Evolutionary conservation across 1,139 yeast species (phyloP), one percentile per base, ranked within the genome.

Genomic region (Hyphopichia khmerensis): DNA sequence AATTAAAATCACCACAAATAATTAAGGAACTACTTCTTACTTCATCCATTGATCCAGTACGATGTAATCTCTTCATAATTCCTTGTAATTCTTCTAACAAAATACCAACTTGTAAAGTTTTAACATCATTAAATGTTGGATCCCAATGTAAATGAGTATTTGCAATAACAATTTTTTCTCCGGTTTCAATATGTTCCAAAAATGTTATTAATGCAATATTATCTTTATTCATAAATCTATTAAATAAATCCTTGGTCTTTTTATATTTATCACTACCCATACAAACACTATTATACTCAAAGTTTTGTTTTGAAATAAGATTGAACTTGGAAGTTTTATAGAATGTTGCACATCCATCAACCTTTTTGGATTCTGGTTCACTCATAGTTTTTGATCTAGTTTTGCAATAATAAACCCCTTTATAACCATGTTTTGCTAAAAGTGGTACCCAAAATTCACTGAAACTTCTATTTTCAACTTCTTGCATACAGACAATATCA

Each of bases 91-190:
- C 96, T 59, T 93, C 98, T 59, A 95, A 70, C 50, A 95, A 71
- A 38, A 93, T 84, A 38, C 96, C 97, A 43, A 88, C 93, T 71
- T 95, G 99, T 65, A 95, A 85, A 8, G 97, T 81, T 65, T 95
- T 95, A 46, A 95, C 99, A 68, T 95, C 99, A 60, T 89, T 88
- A 61, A 83, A 88, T 39, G 89, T 90, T 9, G 99, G 99, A 68
- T 93, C 98, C 98, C 99, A 95, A 64, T 91, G 97, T 63, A 93
- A 80, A 74, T 95, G 99, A 0, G 99, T 91, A 56, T 91, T 93
- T 3, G 87, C 90, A 36, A 89, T 75, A 50, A 88, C 75, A 40
- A 93, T 67, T 49, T 79, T 77, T 59, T 85, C 88, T 10, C 91
- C 91, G 10, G 91, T 78, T 41, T 75, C 77, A 34, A 72, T 65